Evolutionary conservation across 148 eudicot genomes (phyloP).

Genomic region (Agrostemma githago): DNA sequence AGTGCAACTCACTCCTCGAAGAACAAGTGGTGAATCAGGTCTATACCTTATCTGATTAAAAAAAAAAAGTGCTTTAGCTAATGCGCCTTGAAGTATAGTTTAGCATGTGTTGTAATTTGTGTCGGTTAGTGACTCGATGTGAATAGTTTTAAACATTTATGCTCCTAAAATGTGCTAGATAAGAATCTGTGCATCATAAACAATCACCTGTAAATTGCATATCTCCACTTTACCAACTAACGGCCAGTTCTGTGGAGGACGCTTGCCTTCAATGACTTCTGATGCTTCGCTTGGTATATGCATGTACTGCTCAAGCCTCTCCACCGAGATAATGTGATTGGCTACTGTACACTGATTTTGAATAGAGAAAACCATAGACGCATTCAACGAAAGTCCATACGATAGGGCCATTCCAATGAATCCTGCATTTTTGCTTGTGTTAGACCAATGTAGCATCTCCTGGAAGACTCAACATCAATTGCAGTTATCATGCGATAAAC

Average conservation of each 20-base stretch:
- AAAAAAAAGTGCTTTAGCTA: neutral
- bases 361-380: conserved; percentile 62
- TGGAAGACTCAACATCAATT: neutral
- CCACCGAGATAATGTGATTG: conserved; percentile 80
- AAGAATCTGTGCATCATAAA: neutral
- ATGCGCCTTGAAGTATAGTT: neutral
- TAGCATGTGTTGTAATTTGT: neutral
- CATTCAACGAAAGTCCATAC: conserved; percentile 83
- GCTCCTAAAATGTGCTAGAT: neutral
- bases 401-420: conserved; percentile 94
- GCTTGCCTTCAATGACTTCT: conserved; percentile 54
- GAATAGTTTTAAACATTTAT: neutral
- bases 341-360: conserved; percentile 79
- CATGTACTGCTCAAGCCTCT: conserved; percentile 85
- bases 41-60: conserved; percentile 66
- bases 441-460: neutral
- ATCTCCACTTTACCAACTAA: conserved; percentile 72
- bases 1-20: conserved; percentile 74
- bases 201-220: conserved; percentile 60
- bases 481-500: neutral
- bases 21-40: conserved; percentile 72
- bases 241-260: conserved; percentile 81
- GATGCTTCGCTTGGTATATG: conserved; percentile 86
- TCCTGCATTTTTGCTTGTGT: conserved; percentile 44
- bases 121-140: neutral